These are phyloP conservation scores for Curvularia sp. DNA, from an alignment of 2,329 filamentous ascomycete species.

Conservation along the genomic window DNA sequence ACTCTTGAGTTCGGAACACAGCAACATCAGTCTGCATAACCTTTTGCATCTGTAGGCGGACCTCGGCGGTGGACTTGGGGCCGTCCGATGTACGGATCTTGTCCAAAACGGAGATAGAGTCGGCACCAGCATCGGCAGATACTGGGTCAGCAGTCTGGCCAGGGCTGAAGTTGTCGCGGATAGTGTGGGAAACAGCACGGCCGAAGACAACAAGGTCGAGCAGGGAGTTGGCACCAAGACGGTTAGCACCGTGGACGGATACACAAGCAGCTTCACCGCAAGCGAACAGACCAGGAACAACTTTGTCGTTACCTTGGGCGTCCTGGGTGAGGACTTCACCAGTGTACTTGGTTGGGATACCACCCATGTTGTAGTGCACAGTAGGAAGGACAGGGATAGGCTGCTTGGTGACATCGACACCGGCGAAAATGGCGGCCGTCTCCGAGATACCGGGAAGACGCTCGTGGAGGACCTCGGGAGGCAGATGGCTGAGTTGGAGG, in stretches of 20 bases:
- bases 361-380: slow-evolving; percentile 99
- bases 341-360: slow-evolving; percentile 96
- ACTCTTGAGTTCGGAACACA: slow-evolving; percentile 95
- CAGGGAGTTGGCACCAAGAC: slow-evolving; percentile 96
- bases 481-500: slow-evolving; percentile 95
- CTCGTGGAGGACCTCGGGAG: slow-evolving; percentile 89
- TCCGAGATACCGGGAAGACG: slow-evolving; percentile 98
- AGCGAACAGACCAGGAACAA: slow-evolving; percentile 93
- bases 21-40: slow-evolving; percentile 97
- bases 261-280: slow-evolving; percentile 98
- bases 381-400: slow-evolving; percentile 96
- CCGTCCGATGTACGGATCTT: slow-evolving; percentile 82
- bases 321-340: slow-evolving; percentile 94
- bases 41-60: slow-evolving; percentile 94
- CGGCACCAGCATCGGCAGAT: slow-evolving; percentile 83
- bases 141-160: slow-evolving; percentile 80
- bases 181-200: slow-evolving; percentile 94
- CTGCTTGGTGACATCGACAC: slow-evolving; percentile 96
- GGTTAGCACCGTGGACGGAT: slow-evolving; percentile 97
- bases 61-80: slow-evolving; percentile 84
- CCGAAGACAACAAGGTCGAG: slow-evolving; percentile 98
- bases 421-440: slow-evolving; percentile 95
- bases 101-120: slow-evolving; percentile 86
- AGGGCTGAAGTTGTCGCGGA: slow-evolving; percentile 90
- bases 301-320: slow-evolving; percentile 83